Conservation (phyloP, 257 asterid species). For the Prunella vulgaris region DNA sequence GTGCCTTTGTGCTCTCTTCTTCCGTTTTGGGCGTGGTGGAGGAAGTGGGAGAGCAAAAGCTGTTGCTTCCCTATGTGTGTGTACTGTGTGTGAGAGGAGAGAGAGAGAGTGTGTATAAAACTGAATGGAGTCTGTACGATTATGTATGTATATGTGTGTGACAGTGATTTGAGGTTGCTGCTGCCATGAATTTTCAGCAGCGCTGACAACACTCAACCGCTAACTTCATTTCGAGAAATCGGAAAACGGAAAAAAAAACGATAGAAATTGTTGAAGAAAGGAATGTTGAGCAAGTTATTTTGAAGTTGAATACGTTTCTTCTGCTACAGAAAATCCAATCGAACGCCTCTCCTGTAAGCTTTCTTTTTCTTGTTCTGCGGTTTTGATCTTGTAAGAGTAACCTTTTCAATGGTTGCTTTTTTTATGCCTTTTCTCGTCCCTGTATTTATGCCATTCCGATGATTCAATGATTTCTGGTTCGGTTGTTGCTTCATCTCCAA, state of each 20-base stretch:
- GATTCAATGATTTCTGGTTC: constrained; percentile 17
- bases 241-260: neutral
- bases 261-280: constrained; percentile 24
- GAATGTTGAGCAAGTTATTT: constrained; percentile 32
- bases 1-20: constrained; percentile 7
- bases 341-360: constrained; percentile 51
- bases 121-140: neutral
- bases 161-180: constrained; percentile 9
- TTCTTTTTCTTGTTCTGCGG: constrained; percentile 27
- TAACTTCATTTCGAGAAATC: constrained; percentile 9
- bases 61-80: too few relatives aligned
- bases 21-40: constrained; percentile 24
- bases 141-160: neutral
- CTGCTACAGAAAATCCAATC: constrained; percentile 34
- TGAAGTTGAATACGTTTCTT: constrained; percentile 31
- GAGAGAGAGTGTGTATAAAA: neutral
- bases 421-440: neutral
- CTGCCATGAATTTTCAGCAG: constrained; percentile 23
- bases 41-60: constrained; percentile 31
- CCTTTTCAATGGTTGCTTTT: constrained; percentile 18
- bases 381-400: neutral
- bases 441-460: constrained; percentile 12
- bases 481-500: constrained; percentile 3
- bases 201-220: constrained; percentile 29
- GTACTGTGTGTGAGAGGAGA: constrained; percentile 11